Conservation (phyloP, 495 filamentous ascomycete species). For the Daldinia loculata region DNA sequence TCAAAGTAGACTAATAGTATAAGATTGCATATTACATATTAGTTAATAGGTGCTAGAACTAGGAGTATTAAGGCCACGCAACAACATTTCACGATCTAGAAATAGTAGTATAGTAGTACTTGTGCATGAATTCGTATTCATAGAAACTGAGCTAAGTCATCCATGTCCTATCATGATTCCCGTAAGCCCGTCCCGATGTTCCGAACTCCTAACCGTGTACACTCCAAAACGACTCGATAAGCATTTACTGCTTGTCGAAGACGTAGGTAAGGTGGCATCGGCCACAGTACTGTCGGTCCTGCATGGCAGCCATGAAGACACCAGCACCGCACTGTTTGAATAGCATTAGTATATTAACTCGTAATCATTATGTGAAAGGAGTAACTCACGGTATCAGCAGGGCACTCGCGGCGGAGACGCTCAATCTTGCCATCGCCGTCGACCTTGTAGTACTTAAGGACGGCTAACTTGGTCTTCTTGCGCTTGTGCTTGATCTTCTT, state of each 20-base stretch:
- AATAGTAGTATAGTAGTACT: neutral
- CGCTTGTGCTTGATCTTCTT: conserved; percentile 99
- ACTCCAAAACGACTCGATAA: conserved; percentile 22
- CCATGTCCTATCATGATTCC: conserved; percentile 36
- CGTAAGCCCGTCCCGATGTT: conserved; percentile 36
- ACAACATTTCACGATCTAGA: neutral
- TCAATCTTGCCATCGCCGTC: conserved; percentile 99
- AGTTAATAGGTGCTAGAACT: neutral
- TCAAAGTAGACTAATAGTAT: neutral
- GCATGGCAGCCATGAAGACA: conserved; percentile 99
- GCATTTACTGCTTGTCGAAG: conserved; percentile 81
- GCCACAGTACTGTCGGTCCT: conserved; percentile 99
- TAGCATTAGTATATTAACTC: conserved; percentile 35
- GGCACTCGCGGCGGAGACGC: conserved; percentile 97
- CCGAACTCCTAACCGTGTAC: conserved; percentile 42
- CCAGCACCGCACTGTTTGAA: conserved; percentile 87
- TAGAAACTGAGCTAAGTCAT: conserved; percentile 23
- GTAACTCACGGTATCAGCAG: conserved; percentile 80
- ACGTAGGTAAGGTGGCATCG: conserved; percentile 99
- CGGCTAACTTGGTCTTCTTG: conserved; percentile 99
- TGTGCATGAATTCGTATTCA: conserved; percentile 35
- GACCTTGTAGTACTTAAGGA: conserved; percentile 99
- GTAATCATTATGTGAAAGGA: neutral
- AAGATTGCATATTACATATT: neutral
- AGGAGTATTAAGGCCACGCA: neutral